Base-by-base conservation (phyloP, 1,139 yeast genomes). In the Lodderomyces beijingensis region DNA sequence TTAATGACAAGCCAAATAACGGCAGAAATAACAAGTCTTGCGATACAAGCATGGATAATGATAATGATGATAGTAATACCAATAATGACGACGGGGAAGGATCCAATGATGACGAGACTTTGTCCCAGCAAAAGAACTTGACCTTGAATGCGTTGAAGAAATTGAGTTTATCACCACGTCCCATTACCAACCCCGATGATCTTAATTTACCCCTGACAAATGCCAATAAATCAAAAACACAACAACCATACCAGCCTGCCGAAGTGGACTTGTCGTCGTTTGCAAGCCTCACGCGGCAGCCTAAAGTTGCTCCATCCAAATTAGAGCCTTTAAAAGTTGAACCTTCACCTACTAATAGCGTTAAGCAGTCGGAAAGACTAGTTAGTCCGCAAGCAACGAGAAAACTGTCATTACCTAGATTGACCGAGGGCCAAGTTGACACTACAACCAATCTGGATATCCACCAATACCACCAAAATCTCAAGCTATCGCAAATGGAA, bases 261-360 rank as follows among this genome's bases (percentile, higher is more conserved):
- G 74, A 71, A 40, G 78, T 70, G 5, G 79, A 73, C 41, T 56
- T 73, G 40, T 62, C 71, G 4, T 57, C 71, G 12, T 67, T 68
- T 51, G 67, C 74, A 3, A 65, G 73, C 44, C 54, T 69, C 29
- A 69, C 74, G 4, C 53, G 74, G 32, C 74, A 68, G 44, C 69
- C 70, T 16, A 62, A 61, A 38, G 30, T 30, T 15, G 30, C 36
- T 5, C 31, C 29, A 16, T 19, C 22, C 8, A 34, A 32, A 28
- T 27, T 21, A 18, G 30, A 34, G 9, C 37, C 44, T 7, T 38
- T 38, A 5, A n/a, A n/a, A n/a, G n/a, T n/a, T n/a, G n/a, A n/a
- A n/a, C n/a, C n/a, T n/a, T n/a, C n/a, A n/a, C n/a, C n/a, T n/a
- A 19, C 21, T 8, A 19, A 19, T 19, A 19, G 10, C 10, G 10